Evolutionary conservation across 192 early-diverging fungal species (phyloP).

Genomic region (Coemansia aciculifera): DNA sequence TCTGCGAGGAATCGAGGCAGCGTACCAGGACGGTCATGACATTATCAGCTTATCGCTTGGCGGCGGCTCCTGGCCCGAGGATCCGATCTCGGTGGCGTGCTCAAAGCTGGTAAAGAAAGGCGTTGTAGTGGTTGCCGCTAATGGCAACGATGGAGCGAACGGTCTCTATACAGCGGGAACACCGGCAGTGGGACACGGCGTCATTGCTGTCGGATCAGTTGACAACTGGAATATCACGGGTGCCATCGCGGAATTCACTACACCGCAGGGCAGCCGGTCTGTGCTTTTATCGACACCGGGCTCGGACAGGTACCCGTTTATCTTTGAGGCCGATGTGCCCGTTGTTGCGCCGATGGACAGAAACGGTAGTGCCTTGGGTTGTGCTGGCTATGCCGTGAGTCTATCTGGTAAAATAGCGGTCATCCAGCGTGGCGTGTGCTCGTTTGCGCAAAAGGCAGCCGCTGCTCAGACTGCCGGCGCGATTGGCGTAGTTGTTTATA

Average conservation of each 20-base stretch:
- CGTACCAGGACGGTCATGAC: slow-evolving; percentile 50
- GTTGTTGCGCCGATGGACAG: slow-evolving; percentile 12
- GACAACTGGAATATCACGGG: slow-evolving; percentile 54
- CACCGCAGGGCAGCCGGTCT: background rate
- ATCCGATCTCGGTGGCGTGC: slow-evolving; percentile 53
- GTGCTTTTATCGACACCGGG: slow-evolving; percentile 5
- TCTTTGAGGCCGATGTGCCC: slow-evolving; percentile 13
- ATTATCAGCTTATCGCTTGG: slow-evolving; percentile 71
- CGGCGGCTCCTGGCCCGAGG: slow-evolving; percentile 58
- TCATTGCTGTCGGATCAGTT: slow-evolving; percentile 63
- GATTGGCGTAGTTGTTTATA: slow-evolving; percentile 52
- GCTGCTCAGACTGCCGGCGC: slow-evolving; percentile 57
- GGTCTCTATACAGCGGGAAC: slow-evolving; percentile 59
- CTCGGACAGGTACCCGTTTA: slow-evolving; percentile 16
- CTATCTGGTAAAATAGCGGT: slow-evolving; percentile 50
- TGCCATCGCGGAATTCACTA: slow-evolving; percentile 22
- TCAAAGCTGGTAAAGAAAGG: slow-evolving; percentile 53
- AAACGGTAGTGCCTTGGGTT: slow-evolving; percentile 21
- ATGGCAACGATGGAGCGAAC: slow-evolving; percentile 73
- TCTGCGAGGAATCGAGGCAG: slow-evolving; percentile 61
- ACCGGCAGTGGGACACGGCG: slow-evolving; percentile 57
- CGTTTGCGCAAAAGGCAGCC: slow-evolving; percentile 47
- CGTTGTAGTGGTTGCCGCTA: slow-evolving; percentile 63
- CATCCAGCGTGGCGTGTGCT: slow-evolving; percentile 52
- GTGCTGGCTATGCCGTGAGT: slow-evolving; percentile 5